A percentile compares a stretch with the other conserved stretches of the same genome.
Conservation (phyloP, 768 basidiomycete genomes). For the Amanita rimosa region DNA sequence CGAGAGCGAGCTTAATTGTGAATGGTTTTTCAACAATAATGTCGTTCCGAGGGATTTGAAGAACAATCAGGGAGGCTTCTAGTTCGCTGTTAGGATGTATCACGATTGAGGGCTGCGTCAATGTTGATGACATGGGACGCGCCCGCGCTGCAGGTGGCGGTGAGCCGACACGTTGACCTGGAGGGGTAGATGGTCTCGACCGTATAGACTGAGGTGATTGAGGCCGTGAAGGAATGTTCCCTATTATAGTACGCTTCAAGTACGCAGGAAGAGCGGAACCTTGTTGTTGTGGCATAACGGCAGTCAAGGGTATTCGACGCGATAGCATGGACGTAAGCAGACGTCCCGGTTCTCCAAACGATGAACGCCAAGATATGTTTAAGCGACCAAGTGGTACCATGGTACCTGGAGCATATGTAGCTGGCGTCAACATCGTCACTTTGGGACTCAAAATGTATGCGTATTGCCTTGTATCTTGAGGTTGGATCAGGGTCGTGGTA, state of each 20-base stretch:
- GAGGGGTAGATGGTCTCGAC: constrained; percentile 3
- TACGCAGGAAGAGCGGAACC: constrained; percentile 69
- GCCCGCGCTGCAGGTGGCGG: constrained; percentile 33
- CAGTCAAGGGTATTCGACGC: constrained; percentile 56
- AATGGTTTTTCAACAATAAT: constrained; percentile 51
- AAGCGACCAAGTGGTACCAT: constrained; percentile 75
- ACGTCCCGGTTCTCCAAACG: constrained; percentile 77
- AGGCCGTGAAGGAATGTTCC: constrained; percentile 24
- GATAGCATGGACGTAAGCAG: constrained; percentile 85
- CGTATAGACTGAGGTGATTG: constrained; percentile 42
- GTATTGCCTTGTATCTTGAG: constrained; percentile 81
- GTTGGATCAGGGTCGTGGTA: constrained; percentile 61
- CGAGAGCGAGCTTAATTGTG: constrained; percentile 39
- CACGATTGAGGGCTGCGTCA: constrained; percentile 14
- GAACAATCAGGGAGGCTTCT: constrained; percentile 47
- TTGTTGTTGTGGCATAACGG: constrained; percentile 31
- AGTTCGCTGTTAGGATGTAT: constrained; percentile 25
- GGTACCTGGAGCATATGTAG: constrained; percentile 50
- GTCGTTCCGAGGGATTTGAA: constrained; percentile 30
- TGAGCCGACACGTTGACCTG: constrained; percentile 10
- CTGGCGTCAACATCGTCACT: constrained; percentile 28
- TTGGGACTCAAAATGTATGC: constrained; percentile 69
- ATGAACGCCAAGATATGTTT: constrained; percentile 83
- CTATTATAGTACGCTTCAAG: constrained; percentile 45
- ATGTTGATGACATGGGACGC: constrained; percentile 36